phyloP scores from a whole-genome alignment of 495 filamentous ascomycete species.

The Penicillium taxi region DNA sequence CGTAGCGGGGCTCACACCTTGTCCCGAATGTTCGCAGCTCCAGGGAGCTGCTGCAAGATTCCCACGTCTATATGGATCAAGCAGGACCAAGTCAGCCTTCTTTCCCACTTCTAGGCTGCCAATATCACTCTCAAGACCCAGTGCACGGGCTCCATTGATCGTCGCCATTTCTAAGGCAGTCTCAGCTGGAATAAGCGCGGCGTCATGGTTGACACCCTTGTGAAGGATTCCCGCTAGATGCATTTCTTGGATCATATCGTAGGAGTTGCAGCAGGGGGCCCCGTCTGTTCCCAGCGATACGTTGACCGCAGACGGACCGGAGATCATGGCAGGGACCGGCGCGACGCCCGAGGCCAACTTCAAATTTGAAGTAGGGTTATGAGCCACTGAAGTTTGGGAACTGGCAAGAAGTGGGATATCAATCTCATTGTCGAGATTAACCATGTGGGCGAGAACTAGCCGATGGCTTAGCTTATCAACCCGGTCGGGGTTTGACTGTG shows the following conservation, averaged over 20 bases:
- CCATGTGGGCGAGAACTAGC: slow-evolving; percentile 26
- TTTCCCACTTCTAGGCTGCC: slow-evolving; percentile 38
- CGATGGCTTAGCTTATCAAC: background rate
- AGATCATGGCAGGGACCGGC: slow-evolving; percentile 26
- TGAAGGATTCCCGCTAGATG: slow-evolving; percentile 33
- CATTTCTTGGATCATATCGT: slow-evolving; percentile 37
- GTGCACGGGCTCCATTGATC: slow-evolving; percentile 30
- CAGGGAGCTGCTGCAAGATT: slow-evolving; percentile 16
- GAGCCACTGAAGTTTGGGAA: slow-evolving; percentile 29
- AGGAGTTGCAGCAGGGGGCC: slow-evolving; percentile 34
- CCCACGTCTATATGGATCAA: slow-evolving; percentile 26
- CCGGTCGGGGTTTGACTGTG: background rate
- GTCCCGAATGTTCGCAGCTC: background rate
- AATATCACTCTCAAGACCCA: slow-evolving; percentile 30
- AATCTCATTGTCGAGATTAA: slow-evolving; percentile 24
- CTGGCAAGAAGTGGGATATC: slow-evolving; percentile 26
- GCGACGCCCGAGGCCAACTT: slow-evolving; percentile 35
- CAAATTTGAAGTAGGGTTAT: slow-evolving; percentile 33
- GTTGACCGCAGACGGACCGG: slow-evolving; percentile 16
- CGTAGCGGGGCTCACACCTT: slow-evolving; percentile 25
- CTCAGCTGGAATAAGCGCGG: slow-evolving; percentile 29
- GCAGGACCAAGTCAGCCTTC: slow-evolving; percentile 29
- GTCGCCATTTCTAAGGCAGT: slow-evolving; percentile 34
- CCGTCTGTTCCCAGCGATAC: slow-evolving; percentile 34
- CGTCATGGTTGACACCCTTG: slow-evolving; percentile 29